Evolutionary conservation across 192 early-diverging fungal species (phyloP).

Genomic region (Paraglomus brasilianum): DNA sequence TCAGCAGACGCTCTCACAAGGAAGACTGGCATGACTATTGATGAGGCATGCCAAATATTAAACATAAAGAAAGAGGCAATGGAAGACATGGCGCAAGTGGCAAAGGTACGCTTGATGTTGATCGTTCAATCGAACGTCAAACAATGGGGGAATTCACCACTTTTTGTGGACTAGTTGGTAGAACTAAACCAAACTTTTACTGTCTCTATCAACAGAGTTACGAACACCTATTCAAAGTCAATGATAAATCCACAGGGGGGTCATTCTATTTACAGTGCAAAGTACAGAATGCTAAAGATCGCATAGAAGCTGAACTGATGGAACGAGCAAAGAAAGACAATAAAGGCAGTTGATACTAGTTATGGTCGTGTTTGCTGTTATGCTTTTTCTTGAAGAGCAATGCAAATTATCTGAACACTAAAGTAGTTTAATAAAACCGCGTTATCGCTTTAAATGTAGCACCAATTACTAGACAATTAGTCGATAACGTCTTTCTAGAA

Average conservation of each 20-base stretch:
- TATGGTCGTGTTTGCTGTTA: too few relatives aligned
- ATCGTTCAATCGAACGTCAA: neutral
- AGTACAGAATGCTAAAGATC: constrained; percentile 89
- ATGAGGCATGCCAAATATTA: constrained; percentile 89
- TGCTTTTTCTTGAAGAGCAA: too few relatives aligned
- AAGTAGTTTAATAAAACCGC: too few relatives aligned
- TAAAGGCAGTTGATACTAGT: neutral
- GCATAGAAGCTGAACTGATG: constrained; percentile 87
- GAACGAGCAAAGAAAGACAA: constrained; percentile 43
- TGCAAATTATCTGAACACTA: too few relatives aligned
- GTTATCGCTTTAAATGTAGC: too few relatives aligned
- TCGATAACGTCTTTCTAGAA: too few relatives aligned
- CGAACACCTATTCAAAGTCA: constrained; percentile 82
- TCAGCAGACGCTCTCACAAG: constrained; percentile 69
- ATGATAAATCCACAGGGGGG: constrained; percentile 83
- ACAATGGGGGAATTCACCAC: neutral
- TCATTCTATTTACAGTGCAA: constrained; percentile 96
- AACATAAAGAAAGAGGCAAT: constrained; percentile 70
- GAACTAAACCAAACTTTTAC: neutral
- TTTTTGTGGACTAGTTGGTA: neutral
- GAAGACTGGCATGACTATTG: constrained; percentile 80
- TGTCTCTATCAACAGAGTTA: constrained; percentile 59
- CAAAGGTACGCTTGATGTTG: constrained; percentile 41
- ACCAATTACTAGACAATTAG: too few relatives aligned
- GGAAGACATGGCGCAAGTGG: constrained; percentile 45